phyloP scores from a whole-genome alignment of 768 basidiomycete species.

The Rhizopogon salebrosus region DNA sequence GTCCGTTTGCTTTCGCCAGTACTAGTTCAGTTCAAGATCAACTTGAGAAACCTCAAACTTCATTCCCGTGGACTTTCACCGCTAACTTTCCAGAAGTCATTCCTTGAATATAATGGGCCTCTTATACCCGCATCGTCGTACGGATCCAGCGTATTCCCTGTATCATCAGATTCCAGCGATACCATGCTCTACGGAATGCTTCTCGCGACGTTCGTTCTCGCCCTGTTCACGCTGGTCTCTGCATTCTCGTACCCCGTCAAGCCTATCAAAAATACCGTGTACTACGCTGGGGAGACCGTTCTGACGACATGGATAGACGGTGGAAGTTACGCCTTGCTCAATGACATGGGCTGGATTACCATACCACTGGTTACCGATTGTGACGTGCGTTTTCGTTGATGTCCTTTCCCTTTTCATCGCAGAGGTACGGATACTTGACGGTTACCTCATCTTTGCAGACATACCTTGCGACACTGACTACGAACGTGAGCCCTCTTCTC shows the following conservation, averaged over 20 bases:
- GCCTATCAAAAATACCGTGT: constrained; percentile 41
- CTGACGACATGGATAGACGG: constrained; percentile 50
- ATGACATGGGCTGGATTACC: constrained; percentile 35
- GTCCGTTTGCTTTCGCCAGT: not conserved
- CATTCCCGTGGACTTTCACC: constrained; percentile 1
- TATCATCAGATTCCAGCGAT: not conserved
- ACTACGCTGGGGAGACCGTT: constrained; percentile 37
- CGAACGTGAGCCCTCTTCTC: constrained; percentile 32
- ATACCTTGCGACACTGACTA: constrained; percentile 38
- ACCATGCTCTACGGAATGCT: constrained; percentile 3
- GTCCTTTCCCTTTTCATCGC: not conserved
- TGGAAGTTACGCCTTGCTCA: constrained; percentile 32
- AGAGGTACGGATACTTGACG: not conserved
- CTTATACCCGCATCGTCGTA: constrained; percentile 6
- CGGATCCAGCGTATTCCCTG: not conserved
- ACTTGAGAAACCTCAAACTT: not conserved
- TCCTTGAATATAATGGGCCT: constrained; percentile 23
- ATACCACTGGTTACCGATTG: constrained; percentile 43
- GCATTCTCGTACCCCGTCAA: constrained; percentile 47
- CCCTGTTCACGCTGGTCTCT: constrained; percentile 10
- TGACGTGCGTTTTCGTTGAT: constrained; percentile 30
- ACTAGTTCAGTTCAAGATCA: no score
- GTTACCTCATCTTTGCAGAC: constrained; percentile 24
- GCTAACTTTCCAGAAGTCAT: not conserved
- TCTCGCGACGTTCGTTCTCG: not conserved